Percentiles rank a stretch among this genome's conserved stretches.
phyloP scores from a whole-genome alignment of 805 yeast species.

The Wickerhamiella alocasiicola region DNA sequence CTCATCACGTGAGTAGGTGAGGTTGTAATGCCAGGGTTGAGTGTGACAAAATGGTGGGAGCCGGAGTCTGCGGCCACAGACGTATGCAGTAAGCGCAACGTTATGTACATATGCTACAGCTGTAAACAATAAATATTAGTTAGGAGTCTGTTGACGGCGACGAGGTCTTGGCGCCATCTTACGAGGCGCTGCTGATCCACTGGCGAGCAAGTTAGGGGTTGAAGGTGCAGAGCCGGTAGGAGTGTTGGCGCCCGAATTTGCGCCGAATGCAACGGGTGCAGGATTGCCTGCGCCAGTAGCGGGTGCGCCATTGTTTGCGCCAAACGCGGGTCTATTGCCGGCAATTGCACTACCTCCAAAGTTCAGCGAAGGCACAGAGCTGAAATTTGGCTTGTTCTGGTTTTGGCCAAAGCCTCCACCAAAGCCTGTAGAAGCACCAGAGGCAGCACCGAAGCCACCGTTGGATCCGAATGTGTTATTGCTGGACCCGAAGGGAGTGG shows the following conservation, averaged over 20 bases:
- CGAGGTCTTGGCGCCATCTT: conserved; percentile 9
- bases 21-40: too few species aligned
- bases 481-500: too few species aligned
- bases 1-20: neutral
- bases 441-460: neutral
- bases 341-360: neutral
- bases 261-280: neutral
- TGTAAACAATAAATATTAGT: too few species aligned
- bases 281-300: neutral
- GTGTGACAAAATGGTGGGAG: too few species aligned
- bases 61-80: too few species aligned
- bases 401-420: neutral
- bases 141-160: too few species aligned
- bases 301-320: neutral
- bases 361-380: conserved; percentile 5
- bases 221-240: neutral
- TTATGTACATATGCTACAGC: too few species aligned
- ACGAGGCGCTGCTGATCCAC: too few species aligned
- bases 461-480: neutral
- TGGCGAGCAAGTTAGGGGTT: conserved; percentile 6
- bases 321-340: neutral
- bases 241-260: neutral
- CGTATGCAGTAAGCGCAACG: too few species aligned
- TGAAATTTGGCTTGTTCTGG: neutral
- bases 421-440: neutral